Conservation (phyloP, 2,329 filamentous ascomycete genomes). For the Corynespora cassiicola region DNA sequence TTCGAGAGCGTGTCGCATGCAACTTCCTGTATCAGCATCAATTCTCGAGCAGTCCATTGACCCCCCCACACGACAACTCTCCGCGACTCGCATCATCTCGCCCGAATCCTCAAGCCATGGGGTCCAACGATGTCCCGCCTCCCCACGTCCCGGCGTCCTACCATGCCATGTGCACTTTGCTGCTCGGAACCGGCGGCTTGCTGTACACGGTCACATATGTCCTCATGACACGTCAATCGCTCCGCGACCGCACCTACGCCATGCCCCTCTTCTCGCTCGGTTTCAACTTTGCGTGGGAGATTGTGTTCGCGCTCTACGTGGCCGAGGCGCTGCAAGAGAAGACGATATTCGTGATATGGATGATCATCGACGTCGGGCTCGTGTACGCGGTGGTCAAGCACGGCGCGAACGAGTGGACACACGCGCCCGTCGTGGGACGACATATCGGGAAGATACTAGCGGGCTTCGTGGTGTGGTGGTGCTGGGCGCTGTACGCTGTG, state of each 20-base stretch:
- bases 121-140: slow-evolving; percentile 21
- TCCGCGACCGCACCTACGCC: slow-evolving; percentile 56
- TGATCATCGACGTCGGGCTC: slow-evolving; percentile 57
- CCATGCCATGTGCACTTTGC: slow-evolving; percentile 11
- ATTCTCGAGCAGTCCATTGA: too few species aligned
- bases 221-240: slow-evolving; percentile 55
- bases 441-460: slow-evolving; percentile 49
- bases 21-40: too few species aligned
- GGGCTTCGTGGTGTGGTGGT: slow-evolving; percentile 45
- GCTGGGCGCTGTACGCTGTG: slow-evolving; percentile 51
- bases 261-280: slow-evolving; percentile 58
- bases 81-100: not conserved
- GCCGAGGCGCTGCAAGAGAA: slow-evolving; percentile 53
- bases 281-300: slow-evolving; percentile 61
- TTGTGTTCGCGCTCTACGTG: slow-evolving; percentile 57
- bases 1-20: too few species aligned
- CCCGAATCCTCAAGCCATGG: slow-evolving; percentile 12
- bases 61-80: not conserved
- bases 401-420: slow-evolving; percentile 52
- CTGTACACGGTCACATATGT: slow-evolving; percentile 47
- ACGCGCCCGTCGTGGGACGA: slow-evolving; percentile 50
- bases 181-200: slow-evolving; percentile 21
- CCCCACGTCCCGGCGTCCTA: slow-evolving; percentile 22
- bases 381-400: slow-evolving; percentile 56
- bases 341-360: slow-evolving; percentile 56